phyloP scores from a whole-genome alignment of 495 filamentous ascomycete species.

The Trichoderma orchidacearum region DNA sequence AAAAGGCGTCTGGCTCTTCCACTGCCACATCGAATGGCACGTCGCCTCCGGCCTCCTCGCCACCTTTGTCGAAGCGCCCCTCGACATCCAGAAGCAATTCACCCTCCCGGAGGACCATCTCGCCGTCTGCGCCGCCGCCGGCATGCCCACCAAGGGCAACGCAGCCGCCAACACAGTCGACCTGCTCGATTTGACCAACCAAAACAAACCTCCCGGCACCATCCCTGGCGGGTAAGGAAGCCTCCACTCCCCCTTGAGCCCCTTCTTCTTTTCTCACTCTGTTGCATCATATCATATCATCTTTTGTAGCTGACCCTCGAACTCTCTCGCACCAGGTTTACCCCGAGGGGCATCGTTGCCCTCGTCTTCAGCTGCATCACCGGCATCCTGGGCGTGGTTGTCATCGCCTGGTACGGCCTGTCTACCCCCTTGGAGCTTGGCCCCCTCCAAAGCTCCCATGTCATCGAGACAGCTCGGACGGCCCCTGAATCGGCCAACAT shows the following conservation, averaged over 20 bases:
- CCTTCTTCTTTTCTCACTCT: background rate
- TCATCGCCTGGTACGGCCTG: constrained; percentile 56
- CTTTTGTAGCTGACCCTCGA: background rate
- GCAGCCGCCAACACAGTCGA: constrained; percentile 58
- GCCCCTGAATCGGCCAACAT: background rate
- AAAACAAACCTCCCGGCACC: constrained; percentile 37
- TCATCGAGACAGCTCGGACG: background rate
- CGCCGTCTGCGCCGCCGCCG: constrained; percentile 40
- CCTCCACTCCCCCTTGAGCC: constrained; percentile 3
- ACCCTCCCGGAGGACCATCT: constrained; percentile 50
- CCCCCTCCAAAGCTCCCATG: background rate
- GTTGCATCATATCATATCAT: no score
- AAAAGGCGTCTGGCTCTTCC: constrained; percentile 56
- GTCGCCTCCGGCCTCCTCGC: constrained; percentile 52
- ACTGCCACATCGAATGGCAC: constrained; percentile 62
- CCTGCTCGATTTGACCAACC: constrained; percentile 49
- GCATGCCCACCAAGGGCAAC: constrained; percentile 46
- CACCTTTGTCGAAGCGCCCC: constrained; percentile 50
- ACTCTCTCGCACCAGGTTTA: constrained; percentile 35
- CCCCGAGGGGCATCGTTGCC: constrained; percentile 54
- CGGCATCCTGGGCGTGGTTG: constrained; percentile 58
- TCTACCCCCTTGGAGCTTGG: constrained; percentile 5
- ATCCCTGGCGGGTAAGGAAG: constrained; percentile 44
- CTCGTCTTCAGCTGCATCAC: constrained; percentile 56
- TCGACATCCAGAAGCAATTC: constrained; percentile 42